phyloP scores from a whole-genome alignment of 2,329 filamentous ascomycete species.

The Diaporthe citri region DNA sequence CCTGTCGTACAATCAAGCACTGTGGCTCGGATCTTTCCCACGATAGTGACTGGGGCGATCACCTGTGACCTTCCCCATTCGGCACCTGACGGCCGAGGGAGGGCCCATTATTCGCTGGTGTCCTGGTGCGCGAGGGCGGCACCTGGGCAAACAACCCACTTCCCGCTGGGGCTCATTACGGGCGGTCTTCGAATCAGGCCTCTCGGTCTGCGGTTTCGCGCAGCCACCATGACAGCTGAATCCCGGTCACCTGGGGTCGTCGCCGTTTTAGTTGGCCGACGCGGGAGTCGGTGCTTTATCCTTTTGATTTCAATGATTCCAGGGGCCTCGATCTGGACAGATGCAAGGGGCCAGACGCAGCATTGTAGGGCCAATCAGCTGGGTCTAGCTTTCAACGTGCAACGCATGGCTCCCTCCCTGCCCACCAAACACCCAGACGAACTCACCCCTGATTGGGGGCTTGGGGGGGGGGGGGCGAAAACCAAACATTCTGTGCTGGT shows the following conservation, averaged over 20 bases:
- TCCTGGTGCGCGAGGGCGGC: conserved; percentile 1
- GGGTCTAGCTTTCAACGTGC: conserved; percentile 7
- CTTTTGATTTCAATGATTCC: conserved; percentile 7
- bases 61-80: conserved; percentile 37
- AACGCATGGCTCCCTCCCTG: neutral
- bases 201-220: neutral
- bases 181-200: conserved; percentile 26
- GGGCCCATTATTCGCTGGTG: conserved; percentile 30
- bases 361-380: conserved; percentile 15
- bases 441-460: neutral
- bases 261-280: neutral
- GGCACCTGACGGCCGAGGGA: conserved; percentile 29
- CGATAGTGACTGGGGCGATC: conserved; percentile 1
- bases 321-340: neutral
- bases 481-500: neutral
- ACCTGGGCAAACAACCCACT: neutral
- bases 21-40: conserved; percentile 2
- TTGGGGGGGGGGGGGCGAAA: neutral
- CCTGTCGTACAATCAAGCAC: conserved; percentile 23
- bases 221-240: neutral
- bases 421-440: no score
- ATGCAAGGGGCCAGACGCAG: neutral
- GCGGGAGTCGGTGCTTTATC: conserved; percentile 3
- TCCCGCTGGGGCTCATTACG: conserved; percentile 18
- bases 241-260: conserved; percentile 10